Conservation (phyloP, 164 flowering plant genomes). For the Liquidambar formosana region DNA sequence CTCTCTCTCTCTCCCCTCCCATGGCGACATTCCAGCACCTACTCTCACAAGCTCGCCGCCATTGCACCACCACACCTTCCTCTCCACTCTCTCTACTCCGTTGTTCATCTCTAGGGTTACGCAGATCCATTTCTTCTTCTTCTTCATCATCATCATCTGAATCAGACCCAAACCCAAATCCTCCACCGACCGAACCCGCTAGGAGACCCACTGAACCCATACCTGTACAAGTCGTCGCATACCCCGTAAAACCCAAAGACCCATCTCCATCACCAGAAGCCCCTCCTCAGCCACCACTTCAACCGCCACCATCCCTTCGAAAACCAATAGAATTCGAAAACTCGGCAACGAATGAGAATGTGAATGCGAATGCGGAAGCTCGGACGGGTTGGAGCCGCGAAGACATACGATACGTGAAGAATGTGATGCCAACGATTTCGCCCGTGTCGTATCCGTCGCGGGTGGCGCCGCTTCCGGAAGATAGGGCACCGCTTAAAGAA, state of each 20-base stretch:
- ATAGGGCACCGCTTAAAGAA: constrained; percentile 27
- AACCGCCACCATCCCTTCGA: not conserved
- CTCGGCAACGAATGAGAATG: not conserved
- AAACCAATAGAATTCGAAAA: constrained; percentile 5
- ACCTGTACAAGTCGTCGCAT: constrained; percentile 54
- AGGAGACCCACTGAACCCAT: constrained; percentile 17
- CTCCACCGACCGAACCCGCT: constrained; percentile 4
- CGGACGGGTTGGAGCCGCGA: constrained; percentile 56
- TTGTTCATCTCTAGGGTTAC: not conserved
- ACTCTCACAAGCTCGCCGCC: constrained; percentile 50
- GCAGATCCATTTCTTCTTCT: constrained; percentile 19
- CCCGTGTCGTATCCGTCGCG: constrained; percentile 64
- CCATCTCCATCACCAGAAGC: constrained; percentile 5
- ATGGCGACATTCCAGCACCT: constrained; percentile 47
- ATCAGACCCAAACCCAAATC: constrained; percentile 14
- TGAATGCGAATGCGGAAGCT: constrained; percentile 13
- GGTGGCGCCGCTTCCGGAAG: constrained; percentile 85
- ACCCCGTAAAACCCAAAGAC: constrained; percentile 49
- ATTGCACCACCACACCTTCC: constrained; percentile 14
- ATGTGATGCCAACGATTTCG: constrained; percentile 41
- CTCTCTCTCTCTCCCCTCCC: not conserved
- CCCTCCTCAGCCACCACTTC: constrained; percentile 7
- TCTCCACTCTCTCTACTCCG: constrained; percentile 27
- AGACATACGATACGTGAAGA: constrained; percentile 71
- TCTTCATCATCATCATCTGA: constrained; percentile 20